These are phyloP conservation scores for Solanum chiquidenum DNA, from an alignment of 257 asterid genomes.

Conservation along the genomic window DNA sequence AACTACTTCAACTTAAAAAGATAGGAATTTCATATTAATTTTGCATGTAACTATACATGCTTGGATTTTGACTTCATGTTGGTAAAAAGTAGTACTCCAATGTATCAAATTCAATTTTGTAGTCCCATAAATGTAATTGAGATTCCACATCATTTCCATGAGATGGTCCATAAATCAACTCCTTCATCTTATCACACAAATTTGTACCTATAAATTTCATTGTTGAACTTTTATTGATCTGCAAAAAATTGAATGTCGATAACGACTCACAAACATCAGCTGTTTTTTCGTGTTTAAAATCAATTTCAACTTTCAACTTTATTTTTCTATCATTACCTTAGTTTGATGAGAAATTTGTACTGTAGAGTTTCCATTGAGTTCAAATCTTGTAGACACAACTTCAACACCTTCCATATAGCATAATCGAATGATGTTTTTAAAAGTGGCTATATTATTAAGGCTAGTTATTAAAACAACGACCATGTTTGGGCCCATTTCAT, in stretches of 20 bases:
- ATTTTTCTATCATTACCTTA: neutral
- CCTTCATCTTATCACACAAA: slow-evolving; percentile 17
- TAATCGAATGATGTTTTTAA: slow-evolving; percentile 15
- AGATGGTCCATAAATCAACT: slow-evolving; percentile 13
- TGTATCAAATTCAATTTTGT: slow-evolving; percentile 14
- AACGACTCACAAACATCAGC: neutral
- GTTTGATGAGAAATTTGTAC: slow-evolving; percentile 22
- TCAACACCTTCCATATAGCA: slow-evolving; percentile 24
- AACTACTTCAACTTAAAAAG: neutral
- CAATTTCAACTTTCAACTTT: neutral
- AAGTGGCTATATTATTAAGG: slow-evolving; percentile 11
- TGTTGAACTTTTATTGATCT: slow-evolving; percentile 16
- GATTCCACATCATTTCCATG: slow-evolving; percentile 12
- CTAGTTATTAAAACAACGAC: neutral
- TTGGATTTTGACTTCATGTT: neutral
- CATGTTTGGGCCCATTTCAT: neutral
- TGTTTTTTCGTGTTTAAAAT: too few species aligned
- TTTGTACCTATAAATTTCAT: slow-evolving; percentile 5
- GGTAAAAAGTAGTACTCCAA: neutral
- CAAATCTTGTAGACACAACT: slow-evolving; percentile 28
- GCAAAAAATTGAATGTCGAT: too few species aligned
- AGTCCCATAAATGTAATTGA: slow-evolving; percentile 23
- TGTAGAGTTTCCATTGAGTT: slow-evolving; percentile 24
- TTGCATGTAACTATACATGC: neutral
- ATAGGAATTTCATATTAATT: neutral